Percentiles rank a stretch among this genome's conserved stretches.
Evolutionary conservation across 2,329 filamentous ascomycete genomes (phyloP).

Genomic region (Clarireedia monteithiana): DNA sequence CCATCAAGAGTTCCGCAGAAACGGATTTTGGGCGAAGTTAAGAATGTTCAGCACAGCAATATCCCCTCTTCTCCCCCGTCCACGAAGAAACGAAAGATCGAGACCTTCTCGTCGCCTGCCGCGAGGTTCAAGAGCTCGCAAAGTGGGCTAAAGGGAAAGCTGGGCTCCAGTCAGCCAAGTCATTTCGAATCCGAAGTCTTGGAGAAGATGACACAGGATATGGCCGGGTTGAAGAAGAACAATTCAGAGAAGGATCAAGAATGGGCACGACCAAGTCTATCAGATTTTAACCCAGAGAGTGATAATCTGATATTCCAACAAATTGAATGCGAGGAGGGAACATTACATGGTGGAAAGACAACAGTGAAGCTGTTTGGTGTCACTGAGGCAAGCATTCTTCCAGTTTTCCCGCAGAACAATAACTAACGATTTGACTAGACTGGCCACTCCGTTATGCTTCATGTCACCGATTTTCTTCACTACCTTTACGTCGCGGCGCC

Average conservation of each 20-base stretch:
- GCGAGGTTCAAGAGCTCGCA: conserved; percentile 56
- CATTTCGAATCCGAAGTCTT: conserved; percentile 89
- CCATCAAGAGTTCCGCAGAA: conserved; percentile 54
- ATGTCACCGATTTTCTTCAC: conserved; percentile 92
- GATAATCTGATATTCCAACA: conserved; percentile 85
- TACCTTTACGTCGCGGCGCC: conserved; percentile 93
- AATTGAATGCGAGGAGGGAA: conserved; percentile 91
- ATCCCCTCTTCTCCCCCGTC: conserved; percentile 45
- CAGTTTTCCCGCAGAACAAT: neutral
- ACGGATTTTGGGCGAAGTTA: conserved; percentile 62
- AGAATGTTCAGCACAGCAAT: conserved; percentile 45
- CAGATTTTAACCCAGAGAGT: conserved; percentile 52
- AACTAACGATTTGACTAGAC: conserved; percentile 31
- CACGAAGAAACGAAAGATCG: conserved; percentile 76
- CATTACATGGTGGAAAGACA: conserved; percentile 64
- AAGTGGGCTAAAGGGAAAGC: conserved; percentile 51
- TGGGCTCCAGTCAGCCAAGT: conserved; percentile 70
- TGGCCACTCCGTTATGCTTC: conserved; percentile 87
- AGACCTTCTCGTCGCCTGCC: conserved; percentile 46
- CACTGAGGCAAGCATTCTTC: conserved; percentile 51
- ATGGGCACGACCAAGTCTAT: conserved; percentile 65
- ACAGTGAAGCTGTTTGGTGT: conserved; percentile 92
- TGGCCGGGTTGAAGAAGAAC: conserved; percentile 73
- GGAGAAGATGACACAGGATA: conserved; percentile 93
- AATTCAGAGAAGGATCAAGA: conserved; percentile 91